Conservation (phyloP, 305 asterid species). For the Fraxinus sp. region DNA sequence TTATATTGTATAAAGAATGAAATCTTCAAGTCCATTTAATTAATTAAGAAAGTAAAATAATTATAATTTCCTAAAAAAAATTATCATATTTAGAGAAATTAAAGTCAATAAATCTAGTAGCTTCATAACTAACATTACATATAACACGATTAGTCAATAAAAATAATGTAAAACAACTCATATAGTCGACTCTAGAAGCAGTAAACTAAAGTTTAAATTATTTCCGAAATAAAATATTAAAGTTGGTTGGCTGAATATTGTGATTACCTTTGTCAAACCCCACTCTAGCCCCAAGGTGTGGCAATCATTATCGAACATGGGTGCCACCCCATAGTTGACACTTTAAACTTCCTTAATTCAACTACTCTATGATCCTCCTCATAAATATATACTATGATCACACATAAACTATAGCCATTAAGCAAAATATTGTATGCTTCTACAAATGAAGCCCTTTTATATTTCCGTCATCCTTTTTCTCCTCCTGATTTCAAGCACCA, state of each 20-base stretch:
- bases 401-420: neutral
- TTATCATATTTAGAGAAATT: neutral
- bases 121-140: neutral
- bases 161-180: neutral
- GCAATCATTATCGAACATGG: constrained; percentile 55
- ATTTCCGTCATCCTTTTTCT: constrained; percentile 15
- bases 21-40: neutral
- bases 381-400: neutral
- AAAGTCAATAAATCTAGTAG: neutral
- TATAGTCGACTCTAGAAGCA: neutral
- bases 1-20: neutral
- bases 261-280: neutral
- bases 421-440: neutral
- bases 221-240: neutral
- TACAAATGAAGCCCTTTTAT: constrained; percentile 26
- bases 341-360: constrained; percentile 24
- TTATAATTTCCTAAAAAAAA: neutral
- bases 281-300: neutral
- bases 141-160: neutral
- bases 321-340: constrained; percentile 44
- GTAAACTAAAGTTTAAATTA: neutral
- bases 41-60: neutral
- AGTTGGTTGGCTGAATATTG: neutral
- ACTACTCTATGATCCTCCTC: constrained; percentile 23
- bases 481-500: constrained; percentile 19